phyloP scores from a whole-genome alignment of 768 basidiomycete genomes.

The Pulveroboletus sp. region DNA sequence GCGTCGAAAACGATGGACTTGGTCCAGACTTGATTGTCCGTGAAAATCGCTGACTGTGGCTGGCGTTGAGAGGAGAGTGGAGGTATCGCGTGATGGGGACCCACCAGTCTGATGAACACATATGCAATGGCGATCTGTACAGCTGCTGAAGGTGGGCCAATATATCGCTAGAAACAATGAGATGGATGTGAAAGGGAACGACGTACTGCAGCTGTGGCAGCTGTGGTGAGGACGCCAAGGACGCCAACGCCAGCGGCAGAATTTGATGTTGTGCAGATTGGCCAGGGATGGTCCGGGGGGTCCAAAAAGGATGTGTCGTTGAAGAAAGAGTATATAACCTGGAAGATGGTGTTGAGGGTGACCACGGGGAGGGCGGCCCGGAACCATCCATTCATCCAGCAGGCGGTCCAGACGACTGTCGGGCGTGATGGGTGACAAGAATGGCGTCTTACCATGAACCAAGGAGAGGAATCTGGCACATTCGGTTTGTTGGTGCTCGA shows the following conservation, averaged over 20 bases:
- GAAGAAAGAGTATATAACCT: no score
- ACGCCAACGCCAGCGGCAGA: slow-evolving; percentile 33
- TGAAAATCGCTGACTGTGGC: no score
- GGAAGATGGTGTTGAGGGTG: background rate
- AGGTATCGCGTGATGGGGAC: background rate
- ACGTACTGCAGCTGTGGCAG: background rate
- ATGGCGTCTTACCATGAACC: no score
- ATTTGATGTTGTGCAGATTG: background rate
- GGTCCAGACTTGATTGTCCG: no score
- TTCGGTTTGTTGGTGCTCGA: no score
- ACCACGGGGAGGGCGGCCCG: no score
- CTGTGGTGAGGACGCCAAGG: slow-evolving; percentile 4
- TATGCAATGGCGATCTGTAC: background rate
- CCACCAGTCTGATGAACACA: background rate
- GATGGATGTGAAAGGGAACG: no score
- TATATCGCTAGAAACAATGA: background rate
- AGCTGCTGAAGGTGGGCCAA: background rate
- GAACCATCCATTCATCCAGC: slow-evolving; percentile 30
- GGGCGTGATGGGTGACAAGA: background rate
- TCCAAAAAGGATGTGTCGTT: no score
- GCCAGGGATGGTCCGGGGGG: no score
- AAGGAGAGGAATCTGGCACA: no score
- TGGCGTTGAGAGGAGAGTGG: no score
- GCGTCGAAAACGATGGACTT: background rate
- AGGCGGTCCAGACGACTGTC: slow-evolving; percentile 8